A percentile compares a stretch with the other conserved stretches of the same genome.
These are phyloP conservation scores for Gracilaria domingensis DNA, from an alignment of 23 red algal species.

Conservation along the genomic window DNA sequence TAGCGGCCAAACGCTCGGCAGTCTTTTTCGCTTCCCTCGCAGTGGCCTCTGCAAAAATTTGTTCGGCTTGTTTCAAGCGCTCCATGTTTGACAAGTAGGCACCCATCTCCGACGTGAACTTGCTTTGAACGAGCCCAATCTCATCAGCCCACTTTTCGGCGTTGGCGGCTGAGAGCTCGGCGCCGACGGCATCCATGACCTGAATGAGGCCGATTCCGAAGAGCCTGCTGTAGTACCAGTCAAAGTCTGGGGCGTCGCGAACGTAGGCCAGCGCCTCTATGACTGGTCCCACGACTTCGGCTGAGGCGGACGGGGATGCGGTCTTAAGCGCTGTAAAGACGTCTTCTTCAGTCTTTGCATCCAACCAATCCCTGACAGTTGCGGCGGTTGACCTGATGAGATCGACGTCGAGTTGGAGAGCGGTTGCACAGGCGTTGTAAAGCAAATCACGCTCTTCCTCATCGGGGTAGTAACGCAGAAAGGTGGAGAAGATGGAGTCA, in stretches of 20 bases:
- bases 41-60: constrained; percentile 87
- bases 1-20: constrained; percentile 82
- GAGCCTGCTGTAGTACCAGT: constrained; percentile 84
- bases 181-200: constrained; percentile 68
- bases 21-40: constrained; percentile 84
- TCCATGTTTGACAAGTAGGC: constrained; percentile 77
- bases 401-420: constrained; percentile 44
- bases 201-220: constrained; percentile 86
- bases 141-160: constrained; percentile 73
- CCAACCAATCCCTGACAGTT: constrained; percentile 52
- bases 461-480: constrained; percentile 80
- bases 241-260: constrained; percentile 49
- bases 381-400: constrained; percentile 42
- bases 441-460: constrained; percentile 62
- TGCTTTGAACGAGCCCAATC: constrained; percentile 44
- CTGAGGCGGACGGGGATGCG: constrained; percentile 19
- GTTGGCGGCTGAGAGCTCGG: constrained; percentile 58
- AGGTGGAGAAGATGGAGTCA: constrained; percentile 69
- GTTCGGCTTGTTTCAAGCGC: constrained; percentile 85
- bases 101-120: constrained; percentile 72
- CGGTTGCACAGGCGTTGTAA: constrained; percentile 46
- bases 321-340: constrained; percentile 57
- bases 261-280: constrained; percentile 69
- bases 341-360: constrained; percentile 77
- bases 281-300: constrained; percentile 46